Base-by-base conservation (phyloP, 2,329 filamentous ascomycete genomes). In the Esteya vermicola region DNA sequence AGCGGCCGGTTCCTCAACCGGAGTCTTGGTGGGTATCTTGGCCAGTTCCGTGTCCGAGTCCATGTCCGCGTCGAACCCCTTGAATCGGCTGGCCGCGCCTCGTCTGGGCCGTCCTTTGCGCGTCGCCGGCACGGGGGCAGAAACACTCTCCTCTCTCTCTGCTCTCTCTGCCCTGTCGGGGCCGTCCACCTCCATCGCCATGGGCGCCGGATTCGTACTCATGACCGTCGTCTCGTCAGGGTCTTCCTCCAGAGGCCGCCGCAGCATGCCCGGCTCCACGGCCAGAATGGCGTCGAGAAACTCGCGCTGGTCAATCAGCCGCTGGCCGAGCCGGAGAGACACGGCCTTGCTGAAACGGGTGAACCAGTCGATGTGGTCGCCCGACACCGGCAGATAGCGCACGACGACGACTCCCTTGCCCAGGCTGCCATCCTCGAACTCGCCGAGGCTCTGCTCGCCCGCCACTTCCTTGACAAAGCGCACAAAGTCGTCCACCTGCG, bases 211-310 rank as follows among this genome's bases (percentile, higher is more conserved):
- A 19, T 10, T 27, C 10, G 36, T 26, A 1, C 26, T 12, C n/a
- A n/a, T n/a, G n/a, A n/a, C n/a, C n/a, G n/a, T n/a, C n/a, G n/a
- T n/a, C n/a, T n/a, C n/a, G 19, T 16, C 36, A 6, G 49, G 58
- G 37, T 65, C 66, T 31, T 72, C 60, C 47, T 80, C 68, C 3
- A 93, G 68, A 6, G 78, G 70, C 28, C 77, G 72, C 43, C 83
- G 77, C 18, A 96, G 64, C 33, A 72, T 69, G 43, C 71, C 75
- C 7, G 85, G 75, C 59, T 96, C 80, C 38, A 81, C 81, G n/a
- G 67, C 76, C 22, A 96, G 61, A 34, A 98, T 91, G 2, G 83
- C 83, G 56, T 94, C 85, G 3, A 98, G 67, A 46, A 98, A 93
- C 50, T 95, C 88, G 43, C 81, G 86, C 53, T 95, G 86, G 49